Percentiles rank a stretch among this genome's conserved stretches.
Conservation (phyloP, 1,139 yeast genomes). For the Lodderomyces margitis region DNA sequence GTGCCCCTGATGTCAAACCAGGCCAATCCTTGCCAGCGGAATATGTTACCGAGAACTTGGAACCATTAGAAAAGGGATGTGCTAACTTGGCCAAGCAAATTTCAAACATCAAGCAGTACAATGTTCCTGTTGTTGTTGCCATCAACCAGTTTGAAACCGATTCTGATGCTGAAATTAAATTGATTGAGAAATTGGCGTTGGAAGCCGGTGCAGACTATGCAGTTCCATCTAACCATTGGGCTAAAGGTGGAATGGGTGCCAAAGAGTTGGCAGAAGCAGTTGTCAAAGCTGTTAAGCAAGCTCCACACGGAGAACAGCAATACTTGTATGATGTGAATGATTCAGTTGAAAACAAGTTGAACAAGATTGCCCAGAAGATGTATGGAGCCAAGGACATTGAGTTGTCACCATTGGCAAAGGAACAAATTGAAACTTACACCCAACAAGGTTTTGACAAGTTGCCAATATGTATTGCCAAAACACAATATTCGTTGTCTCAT, state of each 20-base stretch:
- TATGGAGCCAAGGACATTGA: conserved; percentile 74
- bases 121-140: conserved; percentile 79
- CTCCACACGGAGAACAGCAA: conserved; percentile 39
- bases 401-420: conserved; percentile 62
- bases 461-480: conserved; percentile 81
- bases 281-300: conserved; percentile 50
- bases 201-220: conserved; percentile 77
- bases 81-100: conserved; percentile 76
- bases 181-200: conserved; percentile 60
- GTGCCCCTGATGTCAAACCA: conserved; percentile 81
- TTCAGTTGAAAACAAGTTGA: conserved; percentile 61
- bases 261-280: conserved; percentile 68
- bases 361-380: conserved; percentile 67
- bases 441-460: conserved; percentile 70
- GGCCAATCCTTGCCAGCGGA: conserved; percentile 72
- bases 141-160: conserved; percentile 74
- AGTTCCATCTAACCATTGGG: conserved; percentile 78
- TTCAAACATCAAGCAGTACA: conserved; percentile 64
- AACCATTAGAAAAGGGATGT: conserved; percentile 61
- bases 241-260: conserved; percentile 77
- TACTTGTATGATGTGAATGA: conserved; percentile 62
- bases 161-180: conserved; percentile 61
- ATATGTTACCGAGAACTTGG: conserved; percentile 66
- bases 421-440: conserved; percentile 64
- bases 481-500: conserved; percentile 79